Conservation (phyloP, 192 early-diverging fungal genomes). For the Podila horticola region DNA sequence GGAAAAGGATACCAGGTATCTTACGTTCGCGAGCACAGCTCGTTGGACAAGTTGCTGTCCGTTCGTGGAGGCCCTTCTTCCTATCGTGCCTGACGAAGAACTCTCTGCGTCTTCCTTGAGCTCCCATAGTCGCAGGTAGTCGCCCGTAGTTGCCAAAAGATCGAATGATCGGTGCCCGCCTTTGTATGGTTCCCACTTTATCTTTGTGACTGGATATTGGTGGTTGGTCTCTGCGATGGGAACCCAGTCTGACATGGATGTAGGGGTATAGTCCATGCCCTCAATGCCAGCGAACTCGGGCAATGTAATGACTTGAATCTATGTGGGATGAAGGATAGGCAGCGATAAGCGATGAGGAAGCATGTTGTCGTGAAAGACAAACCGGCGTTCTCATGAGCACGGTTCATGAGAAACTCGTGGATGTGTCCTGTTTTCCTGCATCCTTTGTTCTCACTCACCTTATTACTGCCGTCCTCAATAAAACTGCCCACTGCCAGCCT, state of each 20-base stretch:
- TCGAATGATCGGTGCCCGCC: conserved; percentile 61
- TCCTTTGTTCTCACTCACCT: conserved; percentile 39
- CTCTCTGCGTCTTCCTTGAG: conserved; percentile 67
- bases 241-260: conserved; percentile 71
- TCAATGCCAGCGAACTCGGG: conserved; percentile 58
- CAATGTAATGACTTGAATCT: conserved; percentile 75
- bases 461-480: conserved; percentile 77
- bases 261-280: conserved; percentile 40
- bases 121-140: conserved; percentile 92
- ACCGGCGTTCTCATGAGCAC: neutral
- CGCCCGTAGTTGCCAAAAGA: conserved; percentile 89
- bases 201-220: conserved; percentile 91
- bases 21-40: conserved; percentile 71
- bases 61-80: conserved; percentile 32
- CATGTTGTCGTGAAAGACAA: neutral
- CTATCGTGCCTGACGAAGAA: conserved; percentile 51
- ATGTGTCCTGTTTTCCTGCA: too few species aligned
- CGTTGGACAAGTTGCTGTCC: conserved; percentile 55
- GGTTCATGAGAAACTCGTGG: too few species aligned
- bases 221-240: conserved; percentile 80
- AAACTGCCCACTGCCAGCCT: conserved; percentile 87
- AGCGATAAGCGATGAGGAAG: neutral
- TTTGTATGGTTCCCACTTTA: conserved; percentile 86
- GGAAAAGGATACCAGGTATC: conserved; percentile 1
- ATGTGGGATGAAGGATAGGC: neutral